Conservation (phyloP, 2,329 filamentous ascomycete genomes). For the Fusarium graminum region DNA sequence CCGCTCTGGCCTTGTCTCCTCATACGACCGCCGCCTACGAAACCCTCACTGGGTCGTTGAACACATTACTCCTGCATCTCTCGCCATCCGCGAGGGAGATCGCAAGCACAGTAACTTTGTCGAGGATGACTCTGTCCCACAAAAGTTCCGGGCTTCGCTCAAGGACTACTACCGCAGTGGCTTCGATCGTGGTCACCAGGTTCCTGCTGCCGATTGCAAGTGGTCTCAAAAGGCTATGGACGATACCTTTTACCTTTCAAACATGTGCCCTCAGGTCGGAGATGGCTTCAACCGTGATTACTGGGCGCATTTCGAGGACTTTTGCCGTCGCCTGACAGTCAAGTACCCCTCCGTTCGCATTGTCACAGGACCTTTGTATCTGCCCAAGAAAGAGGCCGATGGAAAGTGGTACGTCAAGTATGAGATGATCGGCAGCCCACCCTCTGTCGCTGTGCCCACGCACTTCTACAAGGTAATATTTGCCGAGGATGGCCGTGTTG, state of each 20-base stretch:
- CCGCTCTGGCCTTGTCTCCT: constrained; percentile 82
- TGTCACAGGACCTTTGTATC: constrained; percentile 93
- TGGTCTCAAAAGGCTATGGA: constrained; percentile 97
- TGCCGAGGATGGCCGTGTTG: constrained; percentile 80
- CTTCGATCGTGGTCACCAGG: constrained; percentile 96
- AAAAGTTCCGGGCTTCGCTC: constrained; percentile 88
- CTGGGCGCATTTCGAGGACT: constrained; percentile 99
- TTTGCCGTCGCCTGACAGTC: constrained; percentile 85
- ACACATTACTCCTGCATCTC: constrained; percentile 92
- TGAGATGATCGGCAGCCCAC: constrained; percentile 94
- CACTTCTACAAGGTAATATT: constrained; percentile 99
- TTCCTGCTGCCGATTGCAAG: constrained; percentile 94
- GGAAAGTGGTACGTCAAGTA: constrained; percentile 97
- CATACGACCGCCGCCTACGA: constrained; percentile 88
- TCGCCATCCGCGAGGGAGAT: constrained; percentile 81
- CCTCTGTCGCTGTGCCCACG: constrained; percentile 94
- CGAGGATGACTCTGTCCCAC: constrained; percentile 84
- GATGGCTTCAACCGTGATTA: constrained; percentile 99
- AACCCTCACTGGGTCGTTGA: constrained; percentile 97
- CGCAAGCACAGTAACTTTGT: constrained; percentile 85
- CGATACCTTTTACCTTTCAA: constrained; percentile 90
- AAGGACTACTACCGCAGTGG: constrained; percentile 96
- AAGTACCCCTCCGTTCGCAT: constrained; percentile 89
- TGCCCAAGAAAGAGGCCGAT: constrained; percentile 81
- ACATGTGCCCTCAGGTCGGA: constrained; percentile 99